Evolutionary conservation across 768 basidiomycete species (phyloP), one percentile per base, ranked within the genome.

Genomic region (Tylopilus intermedius): DNA sequence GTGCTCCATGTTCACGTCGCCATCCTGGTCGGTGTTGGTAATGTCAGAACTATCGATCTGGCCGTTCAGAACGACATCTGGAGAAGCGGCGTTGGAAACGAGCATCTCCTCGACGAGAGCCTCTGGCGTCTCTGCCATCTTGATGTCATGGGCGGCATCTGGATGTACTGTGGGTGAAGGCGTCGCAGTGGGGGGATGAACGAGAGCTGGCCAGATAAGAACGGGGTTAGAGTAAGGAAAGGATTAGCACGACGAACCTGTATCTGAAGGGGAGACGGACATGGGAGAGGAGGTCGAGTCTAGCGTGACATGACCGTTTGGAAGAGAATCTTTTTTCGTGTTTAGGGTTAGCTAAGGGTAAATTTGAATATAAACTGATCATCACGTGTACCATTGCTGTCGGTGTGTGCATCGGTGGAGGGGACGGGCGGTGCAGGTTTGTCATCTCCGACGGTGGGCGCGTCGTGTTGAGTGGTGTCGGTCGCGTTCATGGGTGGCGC

Each of bases 401-500:
- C 47, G 55, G 48, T 54, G 47, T 55, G 59, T 51, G 45, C 49
- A 58, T 53, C 58, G 62, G 51, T 32, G 56, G 47, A n/a, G 54
- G 38, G 49, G 54, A 50, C 54, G 60, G 45, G 57, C 27, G 54
- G 43, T 27, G 62, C 14, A 32, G 57, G 60, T 65, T 67, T 62
- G 68, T 67, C 62, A 64, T 68, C 61, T 59, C 57, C 61, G 61
- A 58, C 54, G 58, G 58, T 50, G 65, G 61, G 67, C 67, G 67
- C 63, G 61, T 56, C 49, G 65, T 53, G 58, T 60, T 57, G 63
- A 55, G 59, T 18, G 61, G 54, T 51, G 60, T 69, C 62, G 53
- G 65, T 63, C 78, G 78, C 78, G 79, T 77, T 78, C 84, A 85
- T 86, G 75, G 75, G 76, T 73, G 75, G 74, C 74, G 79, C 77